Conservation (phyloP, 441 rosid genomes). For the Adansonia rubrostipa region DNA sequence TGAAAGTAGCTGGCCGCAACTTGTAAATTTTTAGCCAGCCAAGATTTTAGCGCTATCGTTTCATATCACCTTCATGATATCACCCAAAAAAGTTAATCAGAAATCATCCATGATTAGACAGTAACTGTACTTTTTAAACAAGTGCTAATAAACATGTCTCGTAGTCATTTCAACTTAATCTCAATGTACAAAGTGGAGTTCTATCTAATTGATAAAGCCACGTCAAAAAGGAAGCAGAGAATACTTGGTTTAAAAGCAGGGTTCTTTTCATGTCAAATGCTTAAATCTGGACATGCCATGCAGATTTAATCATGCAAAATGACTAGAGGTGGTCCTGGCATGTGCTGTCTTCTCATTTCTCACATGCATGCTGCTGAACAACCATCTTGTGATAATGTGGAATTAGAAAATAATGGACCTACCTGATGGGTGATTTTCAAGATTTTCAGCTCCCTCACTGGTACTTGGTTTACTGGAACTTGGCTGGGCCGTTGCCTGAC, state of each 20-base stretch:
- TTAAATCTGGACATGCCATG: neutral
- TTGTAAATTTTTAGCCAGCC: slow-evolving; percentile 20
- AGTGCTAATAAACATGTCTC: neutral
- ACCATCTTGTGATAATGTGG: too few species aligned
- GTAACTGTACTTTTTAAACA: neutral
- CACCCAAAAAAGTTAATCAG: slow-evolving; percentile 14
- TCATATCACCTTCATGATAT: slow-evolving; percentile 33
- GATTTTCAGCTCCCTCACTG: too few species aligned
- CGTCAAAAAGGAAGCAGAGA: too few species aligned
- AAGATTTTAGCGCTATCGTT: neutral
- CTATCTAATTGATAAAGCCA: too few species aligned
- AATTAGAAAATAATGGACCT: too few species aligned
- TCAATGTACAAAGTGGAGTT: neutral
- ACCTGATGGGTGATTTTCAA: too few species aligned
- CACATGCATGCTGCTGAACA: neutral
- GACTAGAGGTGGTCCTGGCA: neutral
- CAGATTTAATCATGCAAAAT: neutral
- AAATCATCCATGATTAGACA: slow-evolving; percentile 12
- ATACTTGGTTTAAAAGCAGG: too few species aligned
- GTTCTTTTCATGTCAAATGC: neutral
- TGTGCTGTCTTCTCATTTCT: neutral
- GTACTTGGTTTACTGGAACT: too few species aligned
- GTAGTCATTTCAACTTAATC: neutral
- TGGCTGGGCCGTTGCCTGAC: too few species aligned
- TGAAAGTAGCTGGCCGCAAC: slow-evolving; percentile 22